A percentile compares a stretch with the other conserved stretches of the same genome.
phyloP scores from a whole-genome alignment of 495 filamentous ascomycete species.

The Lentithecium fluviatile region DNA sequence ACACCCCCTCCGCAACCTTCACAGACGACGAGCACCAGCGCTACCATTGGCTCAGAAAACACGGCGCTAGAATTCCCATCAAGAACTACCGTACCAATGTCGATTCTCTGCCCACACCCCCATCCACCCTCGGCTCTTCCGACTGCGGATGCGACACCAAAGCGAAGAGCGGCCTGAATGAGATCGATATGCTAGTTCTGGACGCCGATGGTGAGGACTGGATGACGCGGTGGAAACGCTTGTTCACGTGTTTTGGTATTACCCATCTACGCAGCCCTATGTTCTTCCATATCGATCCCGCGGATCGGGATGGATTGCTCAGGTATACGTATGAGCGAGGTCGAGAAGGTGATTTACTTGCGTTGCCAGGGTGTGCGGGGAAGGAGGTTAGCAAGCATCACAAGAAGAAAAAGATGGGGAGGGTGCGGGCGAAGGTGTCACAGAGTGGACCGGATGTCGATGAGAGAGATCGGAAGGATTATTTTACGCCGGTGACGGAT shows the following conservation, averaged over 20 bases:
- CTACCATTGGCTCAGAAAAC: constrained; percentile 63
- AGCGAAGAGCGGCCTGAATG: neutral
- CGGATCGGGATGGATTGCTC: constrained; percentile 61
- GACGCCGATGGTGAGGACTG: constrained; percentile 54
- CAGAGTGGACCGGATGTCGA: constrained; percentile 44
- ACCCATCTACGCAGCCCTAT: constrained; percentile 62
- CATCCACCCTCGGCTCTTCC: neutral
- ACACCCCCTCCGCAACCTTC: constrained; percentile 62
- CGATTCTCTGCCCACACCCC: constrained; percentile 29
- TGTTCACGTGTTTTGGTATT: constrained; percentile 58
- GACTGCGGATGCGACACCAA: neutral
- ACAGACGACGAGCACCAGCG: constrained; percentile 65
- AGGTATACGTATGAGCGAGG: constrained; percentile 57
- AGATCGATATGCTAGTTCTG: constrained; percentile 46
- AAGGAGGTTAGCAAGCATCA: constrained; percentile 65
- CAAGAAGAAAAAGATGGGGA: constrained; percentile 54
- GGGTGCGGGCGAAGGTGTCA: neutral
- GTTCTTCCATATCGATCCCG: constrained; percentile 66
- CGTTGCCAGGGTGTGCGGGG: constrained; percentile 61
- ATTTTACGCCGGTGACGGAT: constrained; percentile 57
- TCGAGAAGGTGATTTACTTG: constrained; percentile 52
- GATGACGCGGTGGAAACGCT: constrained; percentile 58
- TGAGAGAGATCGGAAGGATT: constrained; percentile 65
- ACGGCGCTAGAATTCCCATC: constrained; percentile 49
- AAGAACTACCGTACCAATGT: constrained; percentile 40